Conservation (phyloP, 805 yeast genomes). For the Lipomyces orientalis region DNA sequence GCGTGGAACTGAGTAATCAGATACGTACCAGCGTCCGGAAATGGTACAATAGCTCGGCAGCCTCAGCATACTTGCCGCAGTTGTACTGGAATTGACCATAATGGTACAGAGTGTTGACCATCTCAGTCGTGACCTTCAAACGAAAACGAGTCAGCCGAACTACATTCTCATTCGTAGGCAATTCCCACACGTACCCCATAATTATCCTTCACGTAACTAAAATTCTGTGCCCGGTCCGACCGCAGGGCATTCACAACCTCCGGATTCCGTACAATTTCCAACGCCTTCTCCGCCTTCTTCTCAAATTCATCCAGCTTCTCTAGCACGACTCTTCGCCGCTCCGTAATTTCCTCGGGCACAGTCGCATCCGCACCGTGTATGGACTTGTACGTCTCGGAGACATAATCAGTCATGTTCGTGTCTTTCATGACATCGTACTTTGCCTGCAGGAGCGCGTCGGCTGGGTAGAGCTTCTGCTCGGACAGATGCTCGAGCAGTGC, state of each 20-base stretch:
- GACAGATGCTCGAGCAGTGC: conserved; percentile 58
- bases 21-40: conserved; percentile 53
- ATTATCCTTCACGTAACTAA: conserved; percentile 52
- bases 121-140: conserved; percentile 45
- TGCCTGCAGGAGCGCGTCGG: conserved; percentile 52
- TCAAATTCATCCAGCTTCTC: conserved; percentile 40
- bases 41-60: conserved; percentile 62
- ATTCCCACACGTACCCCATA: conserved; percentile 45
- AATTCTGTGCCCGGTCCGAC: conserved; percentile 62
- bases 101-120: conserved; percentile 58
- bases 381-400: conserved; percentile 52
- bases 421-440: conserved; percentile 62
- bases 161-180: not conserved
- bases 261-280: conserved; percentile 45
- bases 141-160: not conserved
- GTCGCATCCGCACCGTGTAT: conserved; percentile 47
- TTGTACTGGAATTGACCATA: conserved; percentile 68
- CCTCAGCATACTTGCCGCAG: conserved; percentile 65
- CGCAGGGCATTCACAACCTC: conserved; percentile 60
- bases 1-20: not conserved
- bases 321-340: conserved; percentile 47
- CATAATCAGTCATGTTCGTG: conserved; percentile 60
- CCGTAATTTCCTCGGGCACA: conserved; percentile 52
- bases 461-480: conserved; percentile 52
- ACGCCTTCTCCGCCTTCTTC: conserved; percentile 29